Percentiles rank a stretch among this genome's conserved stretches.
Conservation (phyloP, 2,329 filamentous ascomycete species). For the Bipolaris oryzae region DNA sequence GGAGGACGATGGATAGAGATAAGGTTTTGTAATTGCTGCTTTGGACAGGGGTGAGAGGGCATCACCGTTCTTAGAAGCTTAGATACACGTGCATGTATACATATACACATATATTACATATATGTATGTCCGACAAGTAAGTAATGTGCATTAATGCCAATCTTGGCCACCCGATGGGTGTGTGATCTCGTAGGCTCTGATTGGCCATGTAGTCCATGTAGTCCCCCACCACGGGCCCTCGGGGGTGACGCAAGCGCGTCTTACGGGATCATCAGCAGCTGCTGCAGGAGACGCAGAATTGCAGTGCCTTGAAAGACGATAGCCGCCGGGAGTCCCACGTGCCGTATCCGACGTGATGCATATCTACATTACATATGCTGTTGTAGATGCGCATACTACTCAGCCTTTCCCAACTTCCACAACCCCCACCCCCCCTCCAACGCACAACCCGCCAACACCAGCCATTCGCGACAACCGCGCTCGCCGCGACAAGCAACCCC, state of each 20-base stretch:
- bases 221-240: neutral
- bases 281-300: neutral
- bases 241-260: conserved; percentile 8
- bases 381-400: neutral
- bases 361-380: neutral
- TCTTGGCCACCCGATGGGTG: conserved; percentile 2
- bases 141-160: neutral
- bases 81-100: too few species aligned
- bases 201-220: too few species aligned
- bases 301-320: neutral
- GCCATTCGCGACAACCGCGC: conserved; percentile 23
- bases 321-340: neutral
- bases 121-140: too few species aligned
- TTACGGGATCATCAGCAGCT: conserved; percentile 7
- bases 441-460: neutral
- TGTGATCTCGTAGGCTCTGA: neutral
- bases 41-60: neutral
- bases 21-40: neutral
- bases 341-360: neutral
- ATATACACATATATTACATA: neutral
- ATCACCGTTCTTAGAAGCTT: neutral
- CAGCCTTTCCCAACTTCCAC: neutral
- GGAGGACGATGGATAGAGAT: conserved; percentile 22
- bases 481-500: conserved; percentile 25
- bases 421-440: neutral